Percentiles rank a stretch among this genome's conserved stretches.
Evolutionary conservation across 202 grass and related monocot genomes (phyloP).

Genomic region (Elaeis oleifera): DNA sequence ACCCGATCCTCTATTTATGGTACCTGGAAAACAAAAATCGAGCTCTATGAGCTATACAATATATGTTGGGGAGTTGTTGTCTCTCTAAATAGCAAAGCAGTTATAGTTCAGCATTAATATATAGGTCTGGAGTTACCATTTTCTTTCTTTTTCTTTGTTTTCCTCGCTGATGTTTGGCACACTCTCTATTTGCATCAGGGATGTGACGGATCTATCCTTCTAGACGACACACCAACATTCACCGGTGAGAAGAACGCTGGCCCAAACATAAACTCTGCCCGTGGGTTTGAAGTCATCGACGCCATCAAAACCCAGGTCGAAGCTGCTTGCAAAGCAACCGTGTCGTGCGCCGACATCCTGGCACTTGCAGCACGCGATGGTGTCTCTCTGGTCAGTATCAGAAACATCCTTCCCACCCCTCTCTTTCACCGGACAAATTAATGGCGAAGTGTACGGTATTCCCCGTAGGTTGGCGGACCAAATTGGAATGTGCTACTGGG

Average conservation of each 20-base stretch:
- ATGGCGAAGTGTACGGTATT: not conserved
- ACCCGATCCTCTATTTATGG: too few relatives aligned
- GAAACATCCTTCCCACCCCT: not conserved
- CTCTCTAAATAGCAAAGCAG: too few relatives aligned
- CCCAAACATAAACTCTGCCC: slow-evolving; percentile 54
- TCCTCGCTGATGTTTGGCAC: not conserved
- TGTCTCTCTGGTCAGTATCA: slow-evolving; percentile 32
- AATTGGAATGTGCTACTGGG: slow-evolving; percentile 58
- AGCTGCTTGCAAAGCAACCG: slow-evolving; percentile 45
- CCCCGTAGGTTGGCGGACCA: slow-evolving; percentile 57
- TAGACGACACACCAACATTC: slow-evolving; percentile 62
- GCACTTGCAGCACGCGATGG: slow-evolving; percentile 58
- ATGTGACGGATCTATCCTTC: slow-evolving; percentile 73
- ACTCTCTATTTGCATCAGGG: slow-evolving; percentile 28
- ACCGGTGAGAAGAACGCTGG: slow-evolving; percentile 67
- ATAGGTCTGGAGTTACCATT: not conserved
- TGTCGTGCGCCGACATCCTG: slow-evolving; percentile 78
- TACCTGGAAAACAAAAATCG: too few relatives aligned
- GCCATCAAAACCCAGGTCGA: slow-evolving; percentile 54
- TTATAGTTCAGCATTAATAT: too few relatives aligned
- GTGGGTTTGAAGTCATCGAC: slow-evolving; percentile 67
- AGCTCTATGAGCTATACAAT: too few relatives aligned
- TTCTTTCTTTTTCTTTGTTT: not conserved
- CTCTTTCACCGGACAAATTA: not conserved
- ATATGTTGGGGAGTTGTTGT: too few relatives aligned